Base-by-base conservation (phyloP, 192 early-diverging fungal species). In the Backusella psychrophila region DNA sequence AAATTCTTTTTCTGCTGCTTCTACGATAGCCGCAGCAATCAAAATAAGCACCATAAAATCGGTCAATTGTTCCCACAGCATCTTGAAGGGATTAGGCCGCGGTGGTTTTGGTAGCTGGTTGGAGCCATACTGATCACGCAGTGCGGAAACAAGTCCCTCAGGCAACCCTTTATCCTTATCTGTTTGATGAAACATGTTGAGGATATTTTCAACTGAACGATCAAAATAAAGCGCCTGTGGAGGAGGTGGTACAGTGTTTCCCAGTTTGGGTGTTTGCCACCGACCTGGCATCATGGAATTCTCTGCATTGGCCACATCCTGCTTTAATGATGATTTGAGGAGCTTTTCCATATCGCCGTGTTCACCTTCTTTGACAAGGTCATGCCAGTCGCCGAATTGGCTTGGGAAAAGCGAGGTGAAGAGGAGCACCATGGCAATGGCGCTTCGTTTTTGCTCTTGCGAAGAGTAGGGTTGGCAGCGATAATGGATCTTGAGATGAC, bases 11-110 rank as follows among this genome's bases (percentile, higher is more conserved):
- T 92, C 87, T 35, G 95, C 93, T 0, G 90, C 96, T 71, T 94
- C 94, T 34, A 94, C 88, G 56, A 97, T 84, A 38, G 93, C 89
- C 1, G 93, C 96, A 11, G 88, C 86, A 46, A 95, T 86, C 35
- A 98, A 86, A 59, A 99, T 91, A 56, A 99, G 68, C 38, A 99
- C 93, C 95, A 99, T 99, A 78, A 97, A 93, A 77, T 99, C 96
- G 1, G 94, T 95, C 31, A 98, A 78, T 83, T 99, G 97, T 29
- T 85, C 85, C 90, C 93, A 93, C 7, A 98, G 75, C 85, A 99
- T 96, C 72, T 85, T 91, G 46, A 89, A 81, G 11, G 83, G 73
- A 5, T 82, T 86, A 1, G 92, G 87, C 26, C 85, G 85, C 17
- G 95, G 93, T 6, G 95, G 93, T 8, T 90, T 82, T 8, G 96